Evolutionary conservation across 805 yeast genomes (phyloP), one percentile per base, ranked within the genome.

Genomic region (Spathaspora sp.): DNA sequence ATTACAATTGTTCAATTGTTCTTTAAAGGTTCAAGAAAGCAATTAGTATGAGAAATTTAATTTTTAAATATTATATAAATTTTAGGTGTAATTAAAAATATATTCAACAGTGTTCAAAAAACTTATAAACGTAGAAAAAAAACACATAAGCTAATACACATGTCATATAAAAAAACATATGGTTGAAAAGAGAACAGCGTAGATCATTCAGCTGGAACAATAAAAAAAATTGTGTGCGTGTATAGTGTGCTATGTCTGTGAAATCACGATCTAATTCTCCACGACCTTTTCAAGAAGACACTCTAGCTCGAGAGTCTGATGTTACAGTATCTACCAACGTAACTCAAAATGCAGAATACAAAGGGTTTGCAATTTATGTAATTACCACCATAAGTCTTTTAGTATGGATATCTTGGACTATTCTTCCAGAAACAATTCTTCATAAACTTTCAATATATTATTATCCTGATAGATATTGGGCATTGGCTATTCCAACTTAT

Each of bases 401-500:
- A 1, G 66, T 79, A 5, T 87, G 88, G 78, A 56, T 85, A 1
- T 53, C 80, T 4, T 93, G 98, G 97, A 81, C 96, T 1, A 61
- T 87, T 3, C 61, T 83, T 0, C 97, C 97, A 0, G 79, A 80
- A 39, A 55, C 61, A n/a, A 59, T 79, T 35, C 77, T 87, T 19
- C 76, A 82, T 51, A 59, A 59, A 8, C 57, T 82, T 29, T 84
- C 83, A 16, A 80, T 86, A 17, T 80, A 78, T 60, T 91, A 84
- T 66, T 87, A 85, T 59, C 98, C 98, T 0, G 87, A 93, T 31
- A 76, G 96, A 57, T 87, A 92, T 84, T 94, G 98, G 99, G 85
- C 96, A 1, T 63, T 88, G 35, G 87, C 89, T 1, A 66, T 88
- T 2, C 96, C 97, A 3, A 76, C 89, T 12, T 81, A 81, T 57